Evolutionary conservation across 306 rosid genomes (phyloP).

Genomic region (Glycine latifolia): DNA sequence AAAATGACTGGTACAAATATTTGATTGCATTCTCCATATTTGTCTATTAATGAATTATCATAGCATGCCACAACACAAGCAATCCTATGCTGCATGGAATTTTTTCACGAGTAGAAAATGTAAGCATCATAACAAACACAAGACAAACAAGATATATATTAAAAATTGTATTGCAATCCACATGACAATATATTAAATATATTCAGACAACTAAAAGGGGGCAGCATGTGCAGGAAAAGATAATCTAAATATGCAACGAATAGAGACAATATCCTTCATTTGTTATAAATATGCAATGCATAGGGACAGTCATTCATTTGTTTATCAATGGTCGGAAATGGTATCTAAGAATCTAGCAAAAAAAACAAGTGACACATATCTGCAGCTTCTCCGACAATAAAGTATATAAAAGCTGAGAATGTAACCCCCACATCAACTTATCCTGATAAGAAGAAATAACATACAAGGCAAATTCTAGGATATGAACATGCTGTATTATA

Average conservation of each 20-base stretch:
- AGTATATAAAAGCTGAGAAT: conserved; percentile 13
- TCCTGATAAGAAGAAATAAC: conserved; percentile 34
- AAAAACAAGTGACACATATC: conserved; percentile 38
- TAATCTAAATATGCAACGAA: conserved; percentile 59
- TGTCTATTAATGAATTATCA: neutral
- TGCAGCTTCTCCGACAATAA: conserved; percentile 27
- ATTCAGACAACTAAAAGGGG: conserved; percentile 48
- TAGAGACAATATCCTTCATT: conserved; percentile 56
- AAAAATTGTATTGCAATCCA: conserved; percentile 51
- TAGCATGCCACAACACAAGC: conserved; percentile 1
- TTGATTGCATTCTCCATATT: conserved; percentile 4
- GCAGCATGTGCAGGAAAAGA: conserved; percentile 59
- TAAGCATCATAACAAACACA: neutral
- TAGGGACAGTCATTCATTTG: conserved; percentile 55
- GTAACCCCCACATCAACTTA: conserved; percentile 35
- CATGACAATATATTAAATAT: conserved; percentile 46
- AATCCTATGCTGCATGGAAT: neutral
- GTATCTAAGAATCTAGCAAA: conserved; percentile 52
- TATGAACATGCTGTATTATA: neutral
- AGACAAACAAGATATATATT: neutral
- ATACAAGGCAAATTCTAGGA: conserved; percentile 26
- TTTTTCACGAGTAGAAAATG: neutral
- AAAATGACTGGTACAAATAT: neutral
- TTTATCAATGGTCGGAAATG: conserved; percentile 50
- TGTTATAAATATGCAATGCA: conserved; percentile 61